These are phyloP conservation scores for Debaryomyces sp. DNA, from an alignment of 1,139 yeast species.

Conservation along the genomic window DNA sequence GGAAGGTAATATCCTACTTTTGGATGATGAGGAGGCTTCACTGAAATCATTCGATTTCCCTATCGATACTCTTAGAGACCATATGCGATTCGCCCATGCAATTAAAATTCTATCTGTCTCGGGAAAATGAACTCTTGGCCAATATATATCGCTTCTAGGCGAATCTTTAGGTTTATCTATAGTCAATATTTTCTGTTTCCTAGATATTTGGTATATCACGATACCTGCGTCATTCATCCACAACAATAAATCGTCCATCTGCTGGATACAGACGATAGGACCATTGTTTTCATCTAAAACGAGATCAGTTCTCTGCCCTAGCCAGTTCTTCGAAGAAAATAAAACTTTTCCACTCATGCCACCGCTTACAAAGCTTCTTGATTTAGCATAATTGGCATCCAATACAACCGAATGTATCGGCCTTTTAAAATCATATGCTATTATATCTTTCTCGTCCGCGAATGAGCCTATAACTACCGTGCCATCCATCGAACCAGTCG, in stretches of 20 bases:
- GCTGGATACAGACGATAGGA: conserved; percentile 68
- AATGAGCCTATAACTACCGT: conserved; percentile 82
- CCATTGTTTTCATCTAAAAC: conserved; percentile 64
- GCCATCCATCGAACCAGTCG: conserved; percentile 93
- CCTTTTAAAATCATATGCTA: conserved; percentile 80
- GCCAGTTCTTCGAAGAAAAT: conserved; percentile 79
- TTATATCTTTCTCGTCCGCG: conserved; percentile 60
- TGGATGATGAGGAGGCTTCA: conserved; percentile 22
- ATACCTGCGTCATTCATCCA: conserved; percentile 92
- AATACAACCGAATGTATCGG: conserved; percentile 88
- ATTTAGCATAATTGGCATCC: conserved; percentile 64
- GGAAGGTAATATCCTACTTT: conserved; percentile 54
- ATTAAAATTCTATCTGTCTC: conserved; percentile 71
- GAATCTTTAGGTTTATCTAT: conserved; percentile 61
- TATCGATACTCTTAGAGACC: conserved; percentile 63
- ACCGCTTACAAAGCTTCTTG: conserved; percentile 76
- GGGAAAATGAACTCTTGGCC: conserved; percentile 75
- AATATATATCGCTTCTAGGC: conserved; percentile 78
- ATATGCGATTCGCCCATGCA: conserved; percentile 83
- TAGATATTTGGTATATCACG: conserved; percentile 53
- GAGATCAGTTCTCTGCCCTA: conserved; percentile 76
- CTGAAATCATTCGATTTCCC: conserved; percentile 18
- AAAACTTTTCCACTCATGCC: conserved; percentile 89
- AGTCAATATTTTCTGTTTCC: conserved; percentile 47
- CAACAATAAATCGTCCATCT: conserved; percentile 62